These are phyloP conservation scores for Coprinellus micaceus DNA, from an alignment of 768 basidiomycete genomes.

Conservation along the genomic window DNA sequence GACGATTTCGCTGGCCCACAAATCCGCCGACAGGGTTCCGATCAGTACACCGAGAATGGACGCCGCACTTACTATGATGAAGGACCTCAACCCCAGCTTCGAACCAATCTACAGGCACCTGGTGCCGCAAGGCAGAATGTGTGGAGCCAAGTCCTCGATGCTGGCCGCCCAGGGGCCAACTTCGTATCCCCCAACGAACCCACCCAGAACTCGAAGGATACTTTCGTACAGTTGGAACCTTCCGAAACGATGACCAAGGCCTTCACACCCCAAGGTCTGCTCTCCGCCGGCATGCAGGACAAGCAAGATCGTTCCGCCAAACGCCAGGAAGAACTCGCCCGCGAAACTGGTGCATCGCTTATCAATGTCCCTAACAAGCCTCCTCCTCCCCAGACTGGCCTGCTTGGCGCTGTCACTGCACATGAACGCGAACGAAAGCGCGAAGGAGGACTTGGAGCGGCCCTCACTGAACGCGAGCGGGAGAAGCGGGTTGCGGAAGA, in stretches of 20 bases:
- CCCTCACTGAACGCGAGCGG: constrained; percentile 91
- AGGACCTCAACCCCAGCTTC: constrained; percentile 36
- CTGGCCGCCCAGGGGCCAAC: constrained; percentile 43
- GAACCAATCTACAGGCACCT: constrained; percentile 51
- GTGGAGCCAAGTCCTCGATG: constrained; percentile 89
- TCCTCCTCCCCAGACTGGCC: constrained; percentile 89
- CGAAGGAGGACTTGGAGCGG: constrained; percentile 92
- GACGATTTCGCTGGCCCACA: constrained; percentile 42
- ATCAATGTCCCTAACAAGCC: constrained; percentile 96
- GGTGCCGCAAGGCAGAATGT: constrained; percentile 63
- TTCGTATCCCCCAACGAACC: constrained; percentile 39
- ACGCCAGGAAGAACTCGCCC: constrained; percentile 88
- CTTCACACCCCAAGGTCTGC: constrained; percentile 89
- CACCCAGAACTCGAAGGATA: constrained; percentile 42
- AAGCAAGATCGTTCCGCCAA: constrained; percentile 95
- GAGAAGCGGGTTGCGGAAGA: constrained; percentile 91
- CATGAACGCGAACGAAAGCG: constrained; percentile 93
- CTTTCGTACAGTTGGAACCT: constrained; percentile 71
- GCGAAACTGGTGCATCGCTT: constrained; percentile 86
- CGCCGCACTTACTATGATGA: constrained; percentile 59
- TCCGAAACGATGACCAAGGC: constrained; percentile 84
- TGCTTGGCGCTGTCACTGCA: constrained; percentile 93
- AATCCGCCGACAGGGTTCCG: constrained; percentile 46
- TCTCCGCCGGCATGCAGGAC: constrained; percentile 93
- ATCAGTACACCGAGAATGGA: constrained; percentile 48